Percentiles rank a stretch among this genome's conserved stretches.
Evolutionary conservation across 176 grass and related monocot genomes (phyloP).

Genomic region (Lolium multiflorum): DNA sequence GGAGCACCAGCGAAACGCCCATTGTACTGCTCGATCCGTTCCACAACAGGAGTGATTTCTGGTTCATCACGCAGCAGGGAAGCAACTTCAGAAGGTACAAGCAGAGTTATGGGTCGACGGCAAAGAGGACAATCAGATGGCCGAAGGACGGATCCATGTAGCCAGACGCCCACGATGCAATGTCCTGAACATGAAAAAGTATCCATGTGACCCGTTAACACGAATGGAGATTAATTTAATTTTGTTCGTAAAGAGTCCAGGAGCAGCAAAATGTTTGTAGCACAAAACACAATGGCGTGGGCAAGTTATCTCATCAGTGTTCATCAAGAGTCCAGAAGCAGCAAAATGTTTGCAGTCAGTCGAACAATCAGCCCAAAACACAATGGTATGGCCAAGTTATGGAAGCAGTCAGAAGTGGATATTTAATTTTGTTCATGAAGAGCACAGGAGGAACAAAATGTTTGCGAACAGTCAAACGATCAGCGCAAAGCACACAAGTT

Average conservation of each 20-base stretch:
- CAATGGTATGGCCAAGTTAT: no score
- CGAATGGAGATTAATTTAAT: neutral
- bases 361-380: neutral
- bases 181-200: slow-evolving; percentile 7
- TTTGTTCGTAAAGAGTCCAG: neutral
- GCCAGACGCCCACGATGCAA: slow-evolving; percentile 54
- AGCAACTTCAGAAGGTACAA: slow-evolving; percentile 48
- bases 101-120: slow-evolving; percentile 40
- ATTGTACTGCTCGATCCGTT: slow-evolving; percentile 45
- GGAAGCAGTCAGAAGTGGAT: neutral
- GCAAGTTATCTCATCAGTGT: neutral
- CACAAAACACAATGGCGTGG: no score
- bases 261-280: no score
- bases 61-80: slow-evolving; percentile 31
- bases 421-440: neutral
- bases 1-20: slow-evolving; percentile 35
- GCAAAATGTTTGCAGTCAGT: neutral
- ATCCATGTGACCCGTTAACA: neutral
- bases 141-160: slow-evolving; percentile 31
- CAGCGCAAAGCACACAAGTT: neutral
- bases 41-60: slow-evolving; percentile 22
- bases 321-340: neutral
- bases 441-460: neutral
- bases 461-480: neutral
- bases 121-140: slow-evolving; percentile 51